phyloP scores from a whole-genome alignment of 2,329 filamentous ascomycete genomes.

The Aspergillus ochraceus region DNA sequence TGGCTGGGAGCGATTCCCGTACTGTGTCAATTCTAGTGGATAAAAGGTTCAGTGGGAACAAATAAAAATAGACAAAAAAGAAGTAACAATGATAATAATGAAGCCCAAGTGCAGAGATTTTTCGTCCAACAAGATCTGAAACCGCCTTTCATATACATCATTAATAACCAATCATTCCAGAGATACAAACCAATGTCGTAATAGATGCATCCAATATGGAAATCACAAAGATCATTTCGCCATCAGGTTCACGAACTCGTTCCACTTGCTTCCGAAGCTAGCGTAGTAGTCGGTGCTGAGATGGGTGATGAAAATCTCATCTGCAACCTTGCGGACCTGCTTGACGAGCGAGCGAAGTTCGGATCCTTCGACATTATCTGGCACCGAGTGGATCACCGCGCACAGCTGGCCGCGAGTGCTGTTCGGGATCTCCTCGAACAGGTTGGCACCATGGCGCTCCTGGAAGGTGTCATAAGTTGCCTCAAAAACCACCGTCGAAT shows the following conservation, averaged over 20 bases:
- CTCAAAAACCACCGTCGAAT: slow-evolving; percentile 51
- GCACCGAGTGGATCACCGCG: slow-evolving; percentile 41
- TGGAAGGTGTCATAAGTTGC: slow-evolving; percentile 41
- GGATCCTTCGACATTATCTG: slow-evolving; percentile 30
- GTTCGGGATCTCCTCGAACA: slow-evolving; percentile 34
- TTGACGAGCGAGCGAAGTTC: slow-evolving; percentile 35
- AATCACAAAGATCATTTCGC: slow-evolving; percentile 14
- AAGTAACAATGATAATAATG: neutral
- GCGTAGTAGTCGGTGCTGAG: slow-evolving; percentile 42
- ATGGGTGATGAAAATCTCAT: slow-evolving; percentile 44
- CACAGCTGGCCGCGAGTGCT: slow-evolving; percentile 34
- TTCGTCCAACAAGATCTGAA: neutral
- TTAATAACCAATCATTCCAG: slow-evolving; percentile 1
- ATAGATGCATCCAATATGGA: neutral
- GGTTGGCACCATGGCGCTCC: slow-evolving; percentile 30
- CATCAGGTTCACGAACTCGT: slow-evolving; percentile 39
- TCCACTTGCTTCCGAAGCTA: slow-evolving; percentile 39
- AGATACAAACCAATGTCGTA: neutral
- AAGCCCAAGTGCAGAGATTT: neutral
- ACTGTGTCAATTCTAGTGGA: neutral
- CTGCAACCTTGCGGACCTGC: slow-evolving; percentile 35
- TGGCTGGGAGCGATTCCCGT: neutral
- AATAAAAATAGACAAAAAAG: slow-evolving; percentile 2
- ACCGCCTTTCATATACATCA: slow-evolving; percentile 4
- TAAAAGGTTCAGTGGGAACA: neutral